Evolutionary conservation across 2,329 filamentous ascomycete species (phyloP), one percentile per base, ranked within the genome.

Genomic region (Aspergillus clavatus): DNA sequence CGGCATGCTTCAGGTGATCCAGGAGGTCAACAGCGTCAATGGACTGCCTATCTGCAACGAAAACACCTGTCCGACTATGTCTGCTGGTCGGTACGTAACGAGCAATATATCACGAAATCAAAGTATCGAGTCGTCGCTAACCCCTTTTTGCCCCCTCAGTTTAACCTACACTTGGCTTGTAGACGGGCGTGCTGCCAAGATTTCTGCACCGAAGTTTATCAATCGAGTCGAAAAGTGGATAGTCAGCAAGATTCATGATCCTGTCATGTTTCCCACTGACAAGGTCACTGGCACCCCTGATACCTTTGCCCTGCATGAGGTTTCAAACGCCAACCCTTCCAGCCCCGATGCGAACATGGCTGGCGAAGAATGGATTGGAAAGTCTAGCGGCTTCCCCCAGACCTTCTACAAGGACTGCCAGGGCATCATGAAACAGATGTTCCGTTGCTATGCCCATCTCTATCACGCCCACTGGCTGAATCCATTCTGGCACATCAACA

Each of bases 131-230:
- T 24, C 19, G 26, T 26, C 12, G 21, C 54, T 62, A 44, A 62
- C n/a, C n/a, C n/a, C n/a, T n/a, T n/a, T n/a, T 51, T 21, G 43
- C 31, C 45, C 31, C 21, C 18, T 46, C 37, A 94, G 93, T 60
- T 86, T 95, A 69, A 95, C 89, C 21, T 97, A 95, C 68, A 96
- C 90, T 39, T 97, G 91, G 91, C 80, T 97, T 43, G 94, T 96
- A 70, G 84, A 84, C 54, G 84, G 87, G 59, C 83, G 86, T 63
- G 89, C 91, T 8, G 89, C 95, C 53, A 91, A 95, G 69, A 86
- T 97, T 33, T 89, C 91, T 3, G 91, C 91, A 5, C 84, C 84
- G 51, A 89, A 94, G 68, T 97, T 97, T 72, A 93, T 96, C 72
- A 89, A 88, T 55, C 82, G 95, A 21, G 94, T 97, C 67, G 90